These are phyloP conservation scores for Byssothecium circinans DNA, from an alignment of 2,329 filamentous ascomycete species.

Conservation along the genomic window DNA sequence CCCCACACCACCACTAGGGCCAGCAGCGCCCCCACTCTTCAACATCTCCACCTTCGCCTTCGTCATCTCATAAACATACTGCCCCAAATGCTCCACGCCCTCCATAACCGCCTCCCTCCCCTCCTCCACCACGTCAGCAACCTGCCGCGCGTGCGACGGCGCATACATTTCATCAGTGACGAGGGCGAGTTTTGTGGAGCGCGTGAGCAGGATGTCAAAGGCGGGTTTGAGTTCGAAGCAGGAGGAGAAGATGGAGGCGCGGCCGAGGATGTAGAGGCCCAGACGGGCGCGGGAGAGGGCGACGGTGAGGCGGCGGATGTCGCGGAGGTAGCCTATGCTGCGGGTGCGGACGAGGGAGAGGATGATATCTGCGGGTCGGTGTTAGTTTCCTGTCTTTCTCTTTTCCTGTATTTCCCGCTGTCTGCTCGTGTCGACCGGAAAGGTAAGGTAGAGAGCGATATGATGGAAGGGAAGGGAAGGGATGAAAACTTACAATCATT, in stretches of 20 bases:
- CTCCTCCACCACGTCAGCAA: slow-evolving; percentile 52
- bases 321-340: slow-evolving; percentile 86
- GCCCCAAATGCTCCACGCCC: slow-evolving; percentile 87
- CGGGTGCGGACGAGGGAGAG: slow-evolving; percentile 89
- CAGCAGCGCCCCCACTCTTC: slow-evolving; percentile 48
- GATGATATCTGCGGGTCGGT: slow-evolving; percentile 71
- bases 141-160: slow-evolving; percentile 58
- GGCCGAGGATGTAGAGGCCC: slow-evolving; percentile 88
- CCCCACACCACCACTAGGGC: too few relatives aligned
- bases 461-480: neutral
- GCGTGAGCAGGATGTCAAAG: slow-evolving; percentile 74
- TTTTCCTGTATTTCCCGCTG: too few relatives aligned
- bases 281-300: slow-evolving; percentile 89
- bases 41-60: slow-evolving; percentile 66
- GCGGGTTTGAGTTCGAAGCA: slow-evolving; percentile 86
- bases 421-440: too few relatives aligned
- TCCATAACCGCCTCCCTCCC: slow-evolving; percentile 71
- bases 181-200: slow-evolving; percentile 79
- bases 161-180: slow-evolving; percentile 82
- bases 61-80: slow-evolving; percentile 98
- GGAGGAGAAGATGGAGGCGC: slow-evolving; percentile 82
- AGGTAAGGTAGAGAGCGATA: neutral
- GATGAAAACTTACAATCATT: slow-evolving; percentile 79
- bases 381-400: neutral
- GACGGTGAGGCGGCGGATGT: slow-evolving; percentile 90